Evolutionary conservation across 441 rosid species (phyloP), one percentile per base, ranked within the genome.

Genomic region (Croton laevigatus): DNA sequence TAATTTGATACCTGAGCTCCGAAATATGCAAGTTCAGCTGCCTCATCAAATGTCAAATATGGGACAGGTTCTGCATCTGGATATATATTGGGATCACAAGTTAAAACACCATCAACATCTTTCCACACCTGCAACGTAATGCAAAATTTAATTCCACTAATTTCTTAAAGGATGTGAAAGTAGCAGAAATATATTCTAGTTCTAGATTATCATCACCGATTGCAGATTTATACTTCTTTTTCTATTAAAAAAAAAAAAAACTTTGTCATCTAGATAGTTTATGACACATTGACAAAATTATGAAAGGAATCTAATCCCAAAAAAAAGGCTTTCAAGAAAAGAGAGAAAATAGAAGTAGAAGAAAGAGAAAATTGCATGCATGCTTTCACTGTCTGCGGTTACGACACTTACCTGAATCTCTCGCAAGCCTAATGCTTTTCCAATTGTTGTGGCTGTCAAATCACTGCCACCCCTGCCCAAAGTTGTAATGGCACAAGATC

Each of bases 21-120:
- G 83, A 89, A 94, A 84, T 94, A 94, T 65, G 98, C 98, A 74
- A 94, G 97, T 79, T 94, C 98, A 65, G 98, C 97, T 68, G 98
- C 98, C 78, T 94, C 98, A 8, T 91, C 98, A 49, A 94, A 94
- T 60, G 98, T 91, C 75, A 94, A 77, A 75, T 75, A 84, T 19
- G 97, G 97, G 48, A 94, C 97, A 75, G 97, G 85, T 57, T 88
- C 85, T 13, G 98, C 97, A 66, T n/a, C 80, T 27, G 84, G 68
- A 77, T 87, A 73, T 79, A 94, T 94, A 78, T 90, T 91, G 57
- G 98, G 98, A 79, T 94, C 98, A 63, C 98, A 94, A 61, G 97
- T 94, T 81, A 91, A 80, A 76, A 91, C 98, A 71, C 98, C 98
- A 76, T 94, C 98, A 59, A 94, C 98, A 85, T 94, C 98, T 82